Base-by-base conservation (phyloP, 108 stramenopile species). In the Cylindrotheca closterium region DNA sequence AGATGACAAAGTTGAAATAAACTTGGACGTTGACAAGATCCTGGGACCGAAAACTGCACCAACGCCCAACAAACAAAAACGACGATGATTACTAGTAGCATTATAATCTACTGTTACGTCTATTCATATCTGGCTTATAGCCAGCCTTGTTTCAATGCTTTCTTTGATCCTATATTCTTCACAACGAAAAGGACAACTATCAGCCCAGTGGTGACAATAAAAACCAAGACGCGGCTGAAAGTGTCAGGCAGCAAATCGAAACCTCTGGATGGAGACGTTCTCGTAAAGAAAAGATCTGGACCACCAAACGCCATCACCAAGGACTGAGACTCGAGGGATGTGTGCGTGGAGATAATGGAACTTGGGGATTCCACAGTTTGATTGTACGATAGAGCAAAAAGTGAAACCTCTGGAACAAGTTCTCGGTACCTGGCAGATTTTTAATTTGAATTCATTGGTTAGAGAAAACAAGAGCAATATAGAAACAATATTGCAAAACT, bases 161-260 rank as follows among this genome's bases (percentile, higher is more conserved):
- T 89, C 62, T 82, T 79, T 45, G 56, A 52, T 33, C 78, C 81
- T 85, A 89, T 82, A 50, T 67, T 46, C 30, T 82, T 63, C 26
- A 83, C 68, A 8, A 71, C 64, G n/a, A 74, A 55, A 8, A 91
- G 48, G 21, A 81, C 65, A 23, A 77, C 50, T 31, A 82, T 58
- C 47, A 94, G 56, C 25, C 75, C 89, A 18, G 80, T 70, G 19
- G 85, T 70, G 30, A 87, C 85, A 4, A 83, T 63, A 1, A 75
- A 72, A 19, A 94, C 65, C 51, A 91, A 48, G 45, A 77, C 63
- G 32, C 82, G 68, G 77, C 83, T 91, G 62, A 91, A 94, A 63
- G 81, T 86, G 57, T 89, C 89, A 1, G 93, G 93, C 30, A 94
- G 73, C 60, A 91, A 70, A 70, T 94, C 93, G 63, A 94, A 94